Evolutionary conservation across 139 green algal genomes (phyloP), one percentile per base, ranked within the genome.

Genomic region (Spirogloea muscicola): DNA sequence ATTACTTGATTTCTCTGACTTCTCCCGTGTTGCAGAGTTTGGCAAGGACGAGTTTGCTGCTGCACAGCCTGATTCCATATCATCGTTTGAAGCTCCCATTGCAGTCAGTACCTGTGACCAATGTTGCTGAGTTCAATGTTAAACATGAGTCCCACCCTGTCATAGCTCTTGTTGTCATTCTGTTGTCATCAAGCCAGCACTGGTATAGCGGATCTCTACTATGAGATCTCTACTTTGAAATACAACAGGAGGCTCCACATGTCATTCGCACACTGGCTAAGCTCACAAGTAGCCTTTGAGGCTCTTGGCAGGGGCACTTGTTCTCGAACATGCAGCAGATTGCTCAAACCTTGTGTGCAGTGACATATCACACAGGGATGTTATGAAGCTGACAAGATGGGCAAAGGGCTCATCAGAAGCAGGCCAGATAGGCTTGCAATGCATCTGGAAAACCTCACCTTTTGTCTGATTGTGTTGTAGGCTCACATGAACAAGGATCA

Each of bases 401-500:
- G n/a, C n/a, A n/a, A n/a, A 55, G 46, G 46, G 46, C 21, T 55
- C 21, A 55, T 21, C 21, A 21, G 21, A 55, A 21, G 21, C 21
- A 31, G 46, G 21, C 21, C 21, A 21, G 21, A 31, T 55, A 55
- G 46, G 46, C 21, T 55, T 21, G 46, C 21, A 55, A 21, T 31
- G 21, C 21, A 31, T 55, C 21, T 21, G 46, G 21, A 55, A 21
- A 21, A 55, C 21, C 21, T 21, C 46, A 55, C 21, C 46, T 21
- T 21, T 31, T 21, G 21, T 21, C 21, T 21, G 46, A 21, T 55
- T 21, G 46, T 21, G 46, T 13, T 16, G 57, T 18, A 65, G 57
- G 43, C 13, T 16, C 62, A 72, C 18, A 72, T 72, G 62, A 72
- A 72, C 18, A 16, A 13, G 48, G 62, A 72, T 63, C 62, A 72